Conservation (phyloP, 495 filamentous ascomycete genomes). For the Sordaria brevicollis region DNA sequence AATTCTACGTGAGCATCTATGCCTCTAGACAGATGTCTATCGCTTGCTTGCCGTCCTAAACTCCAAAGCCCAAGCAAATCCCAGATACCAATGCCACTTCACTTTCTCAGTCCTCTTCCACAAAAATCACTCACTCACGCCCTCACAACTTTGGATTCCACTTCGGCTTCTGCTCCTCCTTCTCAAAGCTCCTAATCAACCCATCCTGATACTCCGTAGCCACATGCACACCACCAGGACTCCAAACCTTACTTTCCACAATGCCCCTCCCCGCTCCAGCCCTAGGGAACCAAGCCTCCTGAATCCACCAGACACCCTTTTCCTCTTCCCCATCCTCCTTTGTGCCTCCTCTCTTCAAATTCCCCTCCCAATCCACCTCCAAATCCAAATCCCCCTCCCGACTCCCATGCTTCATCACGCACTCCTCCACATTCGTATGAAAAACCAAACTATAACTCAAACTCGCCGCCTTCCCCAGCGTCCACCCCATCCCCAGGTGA, state of each 20-base stretch:
- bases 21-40: neutral
- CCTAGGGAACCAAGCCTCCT: conserved; percentile 52
- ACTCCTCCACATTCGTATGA: conserved; percentile 38
- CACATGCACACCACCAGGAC: conserved; percentile 46
- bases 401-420: conserved; percentile 23
- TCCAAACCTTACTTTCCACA: conserved; percentile 56
- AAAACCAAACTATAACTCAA: conserved; percentile 54
- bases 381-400: conserved; percentile 25
- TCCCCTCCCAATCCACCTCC: conserved; percentile 60
- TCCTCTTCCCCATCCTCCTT: conserved; percentile 9
- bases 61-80: neutral
- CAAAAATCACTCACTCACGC: neutral
- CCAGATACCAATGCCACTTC: neutral
- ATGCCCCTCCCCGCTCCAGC: conserved; percentile 46
- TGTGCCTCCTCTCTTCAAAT: conserved; percentile 44
- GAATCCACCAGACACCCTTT: conserved; percentile 53
- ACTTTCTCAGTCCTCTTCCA: neutral
- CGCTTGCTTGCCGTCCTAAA: neutral
- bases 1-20: neutral
- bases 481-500: conserved; percentile 44
- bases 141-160: neutral
- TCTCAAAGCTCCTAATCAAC: conserved; percentile 20
- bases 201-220: conserved; percentile 58
- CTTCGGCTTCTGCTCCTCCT: conserved; percentile 4
- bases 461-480: conserved; percentile 44